These are phyloP conservation scores for Pseudogymnoascus sp. DNA, from an alignment of 2,329 filamentous ascomycete genomes.

Conservation along the genomic window DNA sequence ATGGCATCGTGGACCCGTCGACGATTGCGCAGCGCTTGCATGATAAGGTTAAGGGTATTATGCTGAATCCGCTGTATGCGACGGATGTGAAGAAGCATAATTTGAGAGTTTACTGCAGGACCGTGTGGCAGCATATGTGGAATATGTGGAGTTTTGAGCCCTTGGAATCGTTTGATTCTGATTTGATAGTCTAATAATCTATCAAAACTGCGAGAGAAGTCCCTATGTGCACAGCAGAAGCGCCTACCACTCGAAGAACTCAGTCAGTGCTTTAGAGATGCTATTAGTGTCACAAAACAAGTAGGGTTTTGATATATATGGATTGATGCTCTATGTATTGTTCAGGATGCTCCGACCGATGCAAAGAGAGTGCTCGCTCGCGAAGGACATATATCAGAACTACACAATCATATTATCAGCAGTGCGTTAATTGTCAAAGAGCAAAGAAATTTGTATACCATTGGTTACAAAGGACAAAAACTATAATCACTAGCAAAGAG, in stretches of 20 bases:
- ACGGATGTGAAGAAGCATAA: slow-evolving; percentile 10
- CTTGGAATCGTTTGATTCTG: background rate
- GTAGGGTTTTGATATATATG: background rate
- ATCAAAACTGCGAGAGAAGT: background rate
- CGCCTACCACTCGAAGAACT: background rate
- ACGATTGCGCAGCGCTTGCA: background rate
- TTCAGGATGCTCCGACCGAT: background rate
- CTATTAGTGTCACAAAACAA: background rate
- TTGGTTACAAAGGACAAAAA: background rate
- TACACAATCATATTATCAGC: background rate
- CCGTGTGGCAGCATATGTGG: slow-evolving; percentile 13
- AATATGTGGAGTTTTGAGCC: slow-evolving; percentile 7
- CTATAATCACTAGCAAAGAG: background rate
- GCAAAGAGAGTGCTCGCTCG: background rate
- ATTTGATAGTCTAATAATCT: background rate
- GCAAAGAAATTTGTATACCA: background rate
- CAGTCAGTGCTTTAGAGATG: background rate
- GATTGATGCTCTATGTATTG: background rate
- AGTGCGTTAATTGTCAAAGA: background rate
- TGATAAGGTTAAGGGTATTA: slow-evolving; percentile 7
- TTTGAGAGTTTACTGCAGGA: slow-evolving; percentile 11
- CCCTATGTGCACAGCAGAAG: background rate
- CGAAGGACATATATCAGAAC: background rate
- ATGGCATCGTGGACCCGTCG: background rate
- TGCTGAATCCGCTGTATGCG: slow-evolving; percentile 2